A percentile compares a stretch with the other conserved stretches of the same genome.
Evolutionary conservation across 202 grass and related monocot species (phyloP).

Genomic region (Hordeum pubiflorum): DNA sequence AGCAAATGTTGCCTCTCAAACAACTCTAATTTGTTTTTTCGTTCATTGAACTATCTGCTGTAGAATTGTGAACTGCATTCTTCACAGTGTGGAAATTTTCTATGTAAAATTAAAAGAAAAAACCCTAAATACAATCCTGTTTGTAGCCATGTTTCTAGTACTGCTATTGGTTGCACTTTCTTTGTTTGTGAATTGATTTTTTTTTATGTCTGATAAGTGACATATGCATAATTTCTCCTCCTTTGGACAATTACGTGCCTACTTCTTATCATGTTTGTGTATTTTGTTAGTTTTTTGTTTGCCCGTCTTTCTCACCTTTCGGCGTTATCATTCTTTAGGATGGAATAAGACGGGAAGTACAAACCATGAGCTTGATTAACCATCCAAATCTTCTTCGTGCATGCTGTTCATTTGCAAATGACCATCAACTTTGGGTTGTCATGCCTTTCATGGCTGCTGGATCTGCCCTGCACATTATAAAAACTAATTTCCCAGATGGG

Average conservation of each 20-base stretch:
- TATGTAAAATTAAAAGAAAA: background rate
- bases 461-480: slow-evolving; percentile 91
- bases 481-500: slow-evolving; percentile 81
- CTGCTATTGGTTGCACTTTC: background rate
- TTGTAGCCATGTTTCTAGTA: background rate
- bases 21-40: background rate
- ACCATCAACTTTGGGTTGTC: slow-evolving; percentile 81
- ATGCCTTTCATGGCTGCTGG: slow-evolving; percentile 96
- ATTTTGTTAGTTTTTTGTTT: slow-evolving; percentile 2
- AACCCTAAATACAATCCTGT: background rate
- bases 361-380: slow-evolving; percentile 89
- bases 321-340: slow-evolving; percentile 51
- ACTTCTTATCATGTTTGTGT: background rate
- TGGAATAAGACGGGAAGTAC: slow-evolving; percentile 92
- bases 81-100: background rate
- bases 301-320: slow-evolving; percentile 22
- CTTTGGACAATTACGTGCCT: background rate
- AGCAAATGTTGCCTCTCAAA: background rate
- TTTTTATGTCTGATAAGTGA: slow-evolving; percentile 8
- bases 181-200: background rate
- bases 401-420: slow-evolving; percentile 76
- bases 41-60: background rate
- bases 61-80: background rate
- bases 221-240: background rate
- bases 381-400: slow-evolving; percentile 83